A percentile compares a stretch with the other conserved stretches of the same genome.
These are phyloP conservation scores for Dothistroma pini DNA, from an alignment of 2,329 filamentous ascomycete genomes.

Conservation along the genomic window DNA sequence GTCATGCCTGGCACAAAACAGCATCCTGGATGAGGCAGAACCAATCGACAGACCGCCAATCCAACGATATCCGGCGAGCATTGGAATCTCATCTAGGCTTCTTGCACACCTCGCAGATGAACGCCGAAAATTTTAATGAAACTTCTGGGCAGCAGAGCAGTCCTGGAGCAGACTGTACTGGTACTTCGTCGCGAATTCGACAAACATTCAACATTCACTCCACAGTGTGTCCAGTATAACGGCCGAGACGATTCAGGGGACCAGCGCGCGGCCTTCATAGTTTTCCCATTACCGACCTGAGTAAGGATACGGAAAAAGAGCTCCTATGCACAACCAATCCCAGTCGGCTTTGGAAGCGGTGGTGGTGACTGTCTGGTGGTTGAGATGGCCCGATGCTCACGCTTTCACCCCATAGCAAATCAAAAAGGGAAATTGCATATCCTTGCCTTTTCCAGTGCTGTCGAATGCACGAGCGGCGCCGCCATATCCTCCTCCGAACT, in stretches of 20 bases:
- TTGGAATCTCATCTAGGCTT: conserved; percentile 32
- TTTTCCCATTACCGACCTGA: too few species aligned
- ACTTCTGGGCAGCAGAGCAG: conserved; percentile 23
- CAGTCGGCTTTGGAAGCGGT: conserved; percentile 7
- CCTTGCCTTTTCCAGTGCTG: conserved; percentile 15
- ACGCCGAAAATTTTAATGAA: conserved; percentile 25
- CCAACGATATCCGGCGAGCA: conserved; percentile 34
- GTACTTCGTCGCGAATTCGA: conserved; percentile 15
- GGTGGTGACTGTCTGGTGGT: neutral
- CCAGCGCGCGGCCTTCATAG: too few species aligned
- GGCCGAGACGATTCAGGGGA: neutral
- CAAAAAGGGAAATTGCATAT: conserved; percentile 28
- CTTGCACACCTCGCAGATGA: conserved; percentile 11
- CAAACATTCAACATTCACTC: neutral
- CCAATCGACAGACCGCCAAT: conserved; percentile 17
- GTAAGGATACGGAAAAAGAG: conserved; percentile 6
- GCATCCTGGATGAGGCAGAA: conserved; percentile 16
- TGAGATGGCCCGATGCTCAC: neutral
- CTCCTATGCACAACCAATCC: conserved; percentile 18
- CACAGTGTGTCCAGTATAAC: neutral
- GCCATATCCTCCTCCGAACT: conserved; percentile 17
- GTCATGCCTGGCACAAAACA: conserved; percentile 28
- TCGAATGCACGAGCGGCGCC: conserved; percentile 7
- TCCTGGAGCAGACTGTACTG: conserved; percentile 32
- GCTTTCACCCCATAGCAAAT: conserved; percentile 23